Evolutionary conservation across 805 yeast genomes (phyloP).

Genomic region (Saccharomyces paradoxus): DNA sequence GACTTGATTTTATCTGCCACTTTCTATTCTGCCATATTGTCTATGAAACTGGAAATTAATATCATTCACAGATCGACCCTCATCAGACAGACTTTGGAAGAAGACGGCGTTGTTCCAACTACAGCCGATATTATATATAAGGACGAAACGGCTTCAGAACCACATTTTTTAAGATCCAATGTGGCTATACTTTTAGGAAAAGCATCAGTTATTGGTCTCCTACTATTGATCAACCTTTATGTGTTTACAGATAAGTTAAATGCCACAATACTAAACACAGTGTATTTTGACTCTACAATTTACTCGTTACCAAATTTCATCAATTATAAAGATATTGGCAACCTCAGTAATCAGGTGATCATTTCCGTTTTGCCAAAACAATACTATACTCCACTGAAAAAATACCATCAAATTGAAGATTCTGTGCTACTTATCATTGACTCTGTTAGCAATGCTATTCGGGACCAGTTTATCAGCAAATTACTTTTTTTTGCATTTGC

Average conservation of each 20-base stretch:
- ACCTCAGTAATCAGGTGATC: conserved; percentile 40
- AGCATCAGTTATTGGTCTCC: conserved; percentile 49
- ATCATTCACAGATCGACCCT: conserved; percentile 74
- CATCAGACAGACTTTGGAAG: conserved; percentile 73
- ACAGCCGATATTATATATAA: conserved; percentile 62
- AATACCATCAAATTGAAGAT: conserved; percentile 54
- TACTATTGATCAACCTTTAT: conserved; percentile 55
- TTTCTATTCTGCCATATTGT: conserved; percentile 71
- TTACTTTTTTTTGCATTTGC: conserved; percentile 64
- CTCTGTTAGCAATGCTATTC: conserved; percentile 56
- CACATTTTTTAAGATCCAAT: conserved; percentile 29
- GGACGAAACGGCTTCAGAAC: conserved; percentile 15
- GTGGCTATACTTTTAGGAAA: conserved; percentile 47
- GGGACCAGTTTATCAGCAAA: conserved; percentile 75
- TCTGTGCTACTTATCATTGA: conserved; percentile 41
- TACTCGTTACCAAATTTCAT: conserved; percentile 38
- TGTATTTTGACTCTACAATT: conserved; percentile 29
- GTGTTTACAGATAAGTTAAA: conserved; percentile 71
- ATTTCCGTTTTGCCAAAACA: conserved; percentile 52
- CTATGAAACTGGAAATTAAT: conserved; percentile 81
- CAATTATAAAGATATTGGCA: conserved; percentile 8
- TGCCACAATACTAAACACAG: conserved; percentile 37
- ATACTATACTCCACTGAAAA: conserved; percentile 49
- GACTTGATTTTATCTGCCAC: conserved; percentile 70
- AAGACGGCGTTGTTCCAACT: conserved; percentile 72